These are phyloP conservation scores for Zygosaccharomyces rouxii DNA, from an alignment of 805 yeast genomes.

Conservation along the genomic window DNA sequence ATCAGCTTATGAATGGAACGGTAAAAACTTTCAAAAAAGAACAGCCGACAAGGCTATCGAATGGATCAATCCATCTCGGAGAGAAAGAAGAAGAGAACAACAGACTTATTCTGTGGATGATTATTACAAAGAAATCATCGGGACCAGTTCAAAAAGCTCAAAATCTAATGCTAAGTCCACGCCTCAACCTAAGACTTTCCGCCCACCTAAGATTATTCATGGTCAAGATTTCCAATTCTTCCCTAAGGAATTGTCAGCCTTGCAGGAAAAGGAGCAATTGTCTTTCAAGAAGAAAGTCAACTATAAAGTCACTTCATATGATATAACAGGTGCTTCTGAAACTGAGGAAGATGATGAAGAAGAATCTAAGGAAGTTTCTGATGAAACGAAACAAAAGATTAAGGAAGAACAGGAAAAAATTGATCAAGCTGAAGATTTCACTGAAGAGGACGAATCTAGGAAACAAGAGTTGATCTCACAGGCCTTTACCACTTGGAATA, in stretches of 20 bases:
- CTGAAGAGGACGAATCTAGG: slow-evolving; percentile 54
- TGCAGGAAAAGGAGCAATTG: slow-evolving; percentile 62
- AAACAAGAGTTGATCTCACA: slow-evolving; percentile 51
- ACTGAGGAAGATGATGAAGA: slow-evolving; percentile 41
- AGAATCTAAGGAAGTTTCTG: slow-evolving; percentile 24
- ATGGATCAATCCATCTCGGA: slow-evolving; percentile 66
- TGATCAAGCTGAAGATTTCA: slow-evolving; percentile 52
- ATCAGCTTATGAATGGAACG: slow-evolving; percentile 96
- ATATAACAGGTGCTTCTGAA: slow-evolving; percentile 51
- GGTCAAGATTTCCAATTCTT: slow-evolving; percentile 75
- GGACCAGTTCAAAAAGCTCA: slow-evolving; percentile 19
- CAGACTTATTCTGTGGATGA: slow-evolving; percentile 74
- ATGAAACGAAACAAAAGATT: slow-evolving; percentile 21
- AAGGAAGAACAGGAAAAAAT: slow-evolving; percentile 49
- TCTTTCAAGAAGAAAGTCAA: slow-evolving; percentile 57
- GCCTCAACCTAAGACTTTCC: slow-evolving; percentile 43
- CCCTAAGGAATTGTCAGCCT: slow-evolving; percentile 47
- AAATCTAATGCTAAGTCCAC: slow-evolving; percentile 33
- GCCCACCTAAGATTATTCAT: slow-evolving; percentile 59
- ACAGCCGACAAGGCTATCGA: slow-evolving; percentile 36
- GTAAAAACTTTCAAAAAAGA: slow-evolving; percentile 55
- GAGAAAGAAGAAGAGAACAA: slow-evolving; percentile 65
- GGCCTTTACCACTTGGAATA: slow-evolving; percentile 66
- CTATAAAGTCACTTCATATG: slow-evolving; percentile 54
- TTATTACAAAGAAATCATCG: slow-evolving; percentile 65